These are phyloP conservation scores for Camellia granthamiana DNA, from an alignment of 148 eudicot species.

Conservation along the genomic window DNA sequence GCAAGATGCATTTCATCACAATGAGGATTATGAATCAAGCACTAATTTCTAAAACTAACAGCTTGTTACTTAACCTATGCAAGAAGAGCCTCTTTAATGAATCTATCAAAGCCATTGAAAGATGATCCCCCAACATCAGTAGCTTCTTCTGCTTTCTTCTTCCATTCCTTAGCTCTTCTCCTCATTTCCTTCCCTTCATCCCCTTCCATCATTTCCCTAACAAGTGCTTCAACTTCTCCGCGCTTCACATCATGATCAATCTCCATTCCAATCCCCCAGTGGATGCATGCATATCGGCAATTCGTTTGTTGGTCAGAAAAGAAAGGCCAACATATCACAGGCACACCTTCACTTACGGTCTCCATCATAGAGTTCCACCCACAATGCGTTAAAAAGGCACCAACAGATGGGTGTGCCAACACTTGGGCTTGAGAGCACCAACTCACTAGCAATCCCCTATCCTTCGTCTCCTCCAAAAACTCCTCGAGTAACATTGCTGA, in stretches of 20 bases:
- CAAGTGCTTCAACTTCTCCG: conserved; percentile 16
- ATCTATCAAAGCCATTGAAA: not conserved
- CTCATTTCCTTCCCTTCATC: conserved; percentile 22
- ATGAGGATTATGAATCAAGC: no score
- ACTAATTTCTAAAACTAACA: no score
- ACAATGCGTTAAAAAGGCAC: conserved; percentile 31
- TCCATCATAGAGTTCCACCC: conserved; percentile 47
- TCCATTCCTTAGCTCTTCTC: conserved; percentile 20
- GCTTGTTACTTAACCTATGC: no score
- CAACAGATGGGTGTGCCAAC: conserved; percentile 21
- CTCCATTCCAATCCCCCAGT: conserved; percentile 35
- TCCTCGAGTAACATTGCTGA: conserved; percentile 19
- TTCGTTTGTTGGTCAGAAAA: conserved; percentile 34
- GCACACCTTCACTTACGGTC: conserved; percentile 21
- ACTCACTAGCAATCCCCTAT: conserved; percentile 24
- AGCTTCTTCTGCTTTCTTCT: conserved; percentile 15
- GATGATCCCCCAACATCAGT: conserved; percentile 12
- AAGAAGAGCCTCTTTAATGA: conserved; percentile 5
- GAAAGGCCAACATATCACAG: conserved; percentile 34
- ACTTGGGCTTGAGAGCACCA: conserved; percentile 36
- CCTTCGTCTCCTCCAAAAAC: conserved; percentile 24
- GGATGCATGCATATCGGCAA: conserved; percentile 18
- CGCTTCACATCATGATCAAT: conserved; percentile 22
- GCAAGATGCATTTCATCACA: not conserved
- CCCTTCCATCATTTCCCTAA: conserved; percentile 19